Evolutionary conservation across 2,329 filamentous ascomycete genomes (phyloP), one percentile per base, ranked within the genome.

Genomic region (Rhinocladiella similis): DNA sequence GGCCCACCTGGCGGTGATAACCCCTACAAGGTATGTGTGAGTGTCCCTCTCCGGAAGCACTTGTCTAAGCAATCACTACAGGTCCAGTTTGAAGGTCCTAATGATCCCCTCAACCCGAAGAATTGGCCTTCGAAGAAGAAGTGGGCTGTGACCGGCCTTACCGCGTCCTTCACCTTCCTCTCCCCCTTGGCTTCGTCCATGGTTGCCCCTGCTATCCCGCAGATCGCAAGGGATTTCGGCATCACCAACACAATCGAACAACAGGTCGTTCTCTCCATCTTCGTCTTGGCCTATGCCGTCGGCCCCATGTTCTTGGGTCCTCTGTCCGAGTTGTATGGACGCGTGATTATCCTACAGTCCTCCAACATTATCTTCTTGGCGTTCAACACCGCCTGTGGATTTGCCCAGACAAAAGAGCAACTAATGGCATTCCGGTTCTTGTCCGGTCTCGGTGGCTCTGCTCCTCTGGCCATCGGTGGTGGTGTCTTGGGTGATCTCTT

Each of bases 101-200:
- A 84, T 51, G 77, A 79, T 54, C 75, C 73, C 1, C 68, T 71
- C 1, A 77, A 79, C 46, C 76, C 77, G 0, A 74, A 75, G 57
- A 84, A 85, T 69, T 88, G 85, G 83, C 60, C 75, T 0, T 71
- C 70, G 18, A 73, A 70, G 36, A 80, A 77, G 67, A 86, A 86
- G 69, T 87, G 84, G 85, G 70, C 72, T 1, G 78, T 79, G 16
- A 79, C 81, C 2, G 72, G 81, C 38, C 73, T 83, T 52, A 74
- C 85, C 27, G 79, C 83, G 1, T 72, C 75, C 47, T 85, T 85
- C 67, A 85, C 83, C 2, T 79, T 87, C 63, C 81, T 87, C 57
- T 83, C 83, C 3, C 84, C 85, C 0, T 81, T 88, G 35, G 82
- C 84, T 2, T 85, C 82, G 4, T 83, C 82, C 41, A 86, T 88